A percentile compares a stretch with the other conserved stretches of the same genome.
These are phyloP conservation scores for Populus trichocarpa DNA, from an alignment of 441 rosid genomes.

Conservation along the genomic window DNA sequence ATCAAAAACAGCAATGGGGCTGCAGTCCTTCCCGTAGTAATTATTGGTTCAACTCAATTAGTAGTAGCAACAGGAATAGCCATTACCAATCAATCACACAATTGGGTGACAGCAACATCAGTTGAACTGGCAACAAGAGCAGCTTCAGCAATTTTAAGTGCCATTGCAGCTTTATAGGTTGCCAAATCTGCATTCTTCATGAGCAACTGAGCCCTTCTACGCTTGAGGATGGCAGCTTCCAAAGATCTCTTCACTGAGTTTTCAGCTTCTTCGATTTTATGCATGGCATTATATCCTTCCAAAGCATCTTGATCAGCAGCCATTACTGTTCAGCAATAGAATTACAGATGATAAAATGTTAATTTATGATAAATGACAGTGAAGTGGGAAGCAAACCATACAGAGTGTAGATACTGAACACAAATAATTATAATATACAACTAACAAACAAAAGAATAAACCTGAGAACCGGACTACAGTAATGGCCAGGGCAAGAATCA, in stretches of 20 bases:
- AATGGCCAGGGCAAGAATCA: background rate
- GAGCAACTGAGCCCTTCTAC: slow-evolving; percentile 60
- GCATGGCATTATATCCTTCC: slow-evolving; percentile 39
- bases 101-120: slow-evolving; percentile 27
- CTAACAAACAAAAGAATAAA: background rate
- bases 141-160: slow-evolving; percentile 67
- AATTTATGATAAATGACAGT: background rate
- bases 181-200: slow-evolving; percentile 75
- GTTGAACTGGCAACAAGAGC: slow-evolving; percentile 33
- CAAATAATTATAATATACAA: background rate
- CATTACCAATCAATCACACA: slow-evolving; percentile 29
- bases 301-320: slow-evolving; percentile 45
- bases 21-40: slow-evolving; percentile 4
- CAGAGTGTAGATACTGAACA: background rate
- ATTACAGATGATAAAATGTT: background rate
- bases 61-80: background rate
- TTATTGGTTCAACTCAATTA: background rate
- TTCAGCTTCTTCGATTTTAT: slow-evolving; percentile 47
- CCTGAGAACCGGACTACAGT: background rate
- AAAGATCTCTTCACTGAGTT: slow-evolving; percentile 28
- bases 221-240: slow-evolving; percentile 49
- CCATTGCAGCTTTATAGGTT: slow-evolving; percentile 58
- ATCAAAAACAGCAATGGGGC: slow-evolving; percentile 19
- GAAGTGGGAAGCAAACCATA: background rate
- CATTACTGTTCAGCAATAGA: slow-evolving; percentile 33